Evolutionary conservation across 345 rosid species (phyloP).

Genomic region (Corchorus olitorius): DNA sequence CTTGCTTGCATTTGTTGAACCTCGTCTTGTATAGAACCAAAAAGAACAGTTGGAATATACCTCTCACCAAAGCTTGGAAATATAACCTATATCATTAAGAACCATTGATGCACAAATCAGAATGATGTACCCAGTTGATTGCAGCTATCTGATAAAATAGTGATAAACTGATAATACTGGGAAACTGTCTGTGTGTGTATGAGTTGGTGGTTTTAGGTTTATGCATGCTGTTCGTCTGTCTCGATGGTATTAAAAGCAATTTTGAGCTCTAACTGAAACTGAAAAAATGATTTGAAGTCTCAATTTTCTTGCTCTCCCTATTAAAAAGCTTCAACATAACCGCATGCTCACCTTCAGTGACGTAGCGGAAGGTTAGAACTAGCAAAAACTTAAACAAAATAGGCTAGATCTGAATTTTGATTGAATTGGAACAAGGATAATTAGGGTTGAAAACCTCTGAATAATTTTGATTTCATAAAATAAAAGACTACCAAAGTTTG

Average conservation of each 20-base stretch:
- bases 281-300: background rate
- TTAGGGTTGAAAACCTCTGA: too few species aligned
- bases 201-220: background rate
- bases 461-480: too few species aligned
- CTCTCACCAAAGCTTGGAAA: conserved; percentile 94
- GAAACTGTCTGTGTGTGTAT: background rate
- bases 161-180: background rate
- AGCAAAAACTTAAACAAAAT: too few species aligned
- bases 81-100: conserved; percentile 49
- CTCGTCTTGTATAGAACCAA: conserved; percentile 64
- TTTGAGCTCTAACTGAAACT: background rate
- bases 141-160: background rate
- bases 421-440: too few species aligned
- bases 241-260: background rate
- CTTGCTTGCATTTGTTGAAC: conserved; percentile 55
- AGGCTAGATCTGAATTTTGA: too few species aligned
- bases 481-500: too few species aligned
- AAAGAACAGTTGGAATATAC: conserved; percentile 71
- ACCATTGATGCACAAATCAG: conserved; percentile 18
- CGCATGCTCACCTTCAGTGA: background rate
- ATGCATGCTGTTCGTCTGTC: background rate
- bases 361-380: too few species aligned
- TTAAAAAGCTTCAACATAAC: background rate
- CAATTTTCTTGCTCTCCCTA: background rate
- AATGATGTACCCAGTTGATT: background rate